These are phyloP conservation scores for Ambispora gerdemannii DNA, from an alignment of 192 early-diverging fungal species.

Conservation along the genomic window DNA sequence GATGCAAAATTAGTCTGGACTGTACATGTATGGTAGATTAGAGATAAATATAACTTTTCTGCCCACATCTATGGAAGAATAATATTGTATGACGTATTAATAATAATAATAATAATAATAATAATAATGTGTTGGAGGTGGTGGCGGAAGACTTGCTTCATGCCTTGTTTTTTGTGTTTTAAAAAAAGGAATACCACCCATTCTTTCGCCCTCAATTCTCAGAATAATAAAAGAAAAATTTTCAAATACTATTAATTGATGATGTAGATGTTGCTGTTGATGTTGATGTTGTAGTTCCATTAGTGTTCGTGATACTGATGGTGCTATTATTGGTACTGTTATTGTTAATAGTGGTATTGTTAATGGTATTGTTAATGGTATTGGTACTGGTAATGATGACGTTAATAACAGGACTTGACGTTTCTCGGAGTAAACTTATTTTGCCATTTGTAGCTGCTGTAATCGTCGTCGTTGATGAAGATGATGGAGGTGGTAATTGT, in stretches of 20 bases:
- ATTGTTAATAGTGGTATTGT: neutral
- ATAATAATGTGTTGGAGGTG: too few relatives aligned
- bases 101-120: too few relatives aligned
- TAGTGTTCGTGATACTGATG: conserved; percentile 22
- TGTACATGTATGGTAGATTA: too few relatives aligned
- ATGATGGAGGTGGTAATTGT: neutral
- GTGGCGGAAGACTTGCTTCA: too few relatives aligned
- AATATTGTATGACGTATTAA: too few relatives aligned
- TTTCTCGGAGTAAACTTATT: neutral
- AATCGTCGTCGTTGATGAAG: neutral
- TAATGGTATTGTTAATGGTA: conserved; percentile 10
- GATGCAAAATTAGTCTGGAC: neutral
- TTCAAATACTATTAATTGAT: conserved; percentile 23
- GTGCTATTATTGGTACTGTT: neutral
- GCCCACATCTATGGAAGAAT: too few relatives aligned
- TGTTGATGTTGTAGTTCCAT: conserved; percentile 26
- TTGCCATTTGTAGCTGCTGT: conserved; percentile 11
- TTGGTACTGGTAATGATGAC: neutral
- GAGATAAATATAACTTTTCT: too few relatives aligned
- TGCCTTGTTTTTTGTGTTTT: too few relatives aligned
- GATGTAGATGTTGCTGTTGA: too few relatives aligned
- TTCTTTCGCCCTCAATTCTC: too few relatives aligned
- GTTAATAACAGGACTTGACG: neutral
- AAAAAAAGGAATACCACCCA: too few relatives aligned
- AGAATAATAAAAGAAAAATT: too few relatives aligned